Evolutionary conservation across 768 basidiomycete species (phyloP), one percentile per base, ranked within the genome.

Genomic region (Goffeauzyma gilvescens): DNA sequence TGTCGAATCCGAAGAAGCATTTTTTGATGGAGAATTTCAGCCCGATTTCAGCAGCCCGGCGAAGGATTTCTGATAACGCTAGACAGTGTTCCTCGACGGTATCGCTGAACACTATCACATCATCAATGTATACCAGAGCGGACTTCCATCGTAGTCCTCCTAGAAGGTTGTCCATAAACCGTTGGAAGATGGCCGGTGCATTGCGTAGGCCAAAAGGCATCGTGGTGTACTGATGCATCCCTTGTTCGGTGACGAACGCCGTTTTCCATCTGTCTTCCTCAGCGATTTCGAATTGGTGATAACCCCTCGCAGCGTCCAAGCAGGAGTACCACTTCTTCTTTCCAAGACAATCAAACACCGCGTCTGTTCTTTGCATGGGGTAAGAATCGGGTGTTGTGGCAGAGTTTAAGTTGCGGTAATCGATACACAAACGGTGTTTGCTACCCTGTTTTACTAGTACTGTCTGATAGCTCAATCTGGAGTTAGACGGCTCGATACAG

Each of bases 1-100:
- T 14, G 23, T 41, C 27, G 30, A 30, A 41, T 10, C 27, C 40
- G 8, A 41, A n/a, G 27, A 30, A 30, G 32, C 40, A 41, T 30
- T 41, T 41, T 4, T 28, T 23, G 3, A 21, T 26, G 9, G 27
- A n/a, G 8, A 41, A 17, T 27, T 15, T 41, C 4, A 41, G 23
- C 7, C 30, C 30, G 18, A 30, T 17, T 18, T 41, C 25, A n/a
- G 30, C 30, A 10, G 32, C 14, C 12, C 21, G 27, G 21, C 14
- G 4, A 2, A 41, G 30, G 17, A 30, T 23, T n/a, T 15, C 25
- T 10, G 21, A 15, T 13, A 41, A 15, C 18, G 45, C 69, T 63
- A n/a, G n/a, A n/a, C n/a, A n/a, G 40, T 41, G 40, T 14, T 43
- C 42, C 4, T 41, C 40, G 17, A 41, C 28, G 12, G 18, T 24